Evolutionary conservation across 306 rosid genomes (phyloP), one percentile per base, ranked within the genome.

Genomic region (Hippophae rhamnoides): DNA sequence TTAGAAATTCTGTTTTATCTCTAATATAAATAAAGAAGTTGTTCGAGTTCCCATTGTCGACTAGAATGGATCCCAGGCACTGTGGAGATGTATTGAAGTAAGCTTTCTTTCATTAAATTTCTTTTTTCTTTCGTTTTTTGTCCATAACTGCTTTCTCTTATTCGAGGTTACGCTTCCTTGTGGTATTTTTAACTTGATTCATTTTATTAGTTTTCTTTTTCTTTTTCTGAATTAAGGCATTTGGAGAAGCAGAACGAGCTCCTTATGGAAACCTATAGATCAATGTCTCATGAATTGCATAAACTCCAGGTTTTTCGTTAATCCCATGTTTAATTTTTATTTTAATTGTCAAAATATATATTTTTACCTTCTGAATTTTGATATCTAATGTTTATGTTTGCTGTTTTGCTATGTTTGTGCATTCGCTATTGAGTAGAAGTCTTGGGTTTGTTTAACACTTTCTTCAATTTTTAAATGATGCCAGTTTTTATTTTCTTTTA

Each of bases 231-330:
- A 47, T 60, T 31, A 55, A 74, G 82, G 71, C 86, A 77, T 74
- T 74, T 77, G 80, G 86, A 77, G 73, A 81, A 72, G 73, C 86
- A 77, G 70, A 72, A 48, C 9, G 86, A 81, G 71, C 66, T 81
- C 27, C 78, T 77, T 2, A 73, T 42, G 62, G 77, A 81, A 14
- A 27, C 82, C 53, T 53, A 74, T 42, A 66, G 68, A 77, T 64
- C 80, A 61, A 72, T 74, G 76, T 54, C 75, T 0, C 67, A 77
- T 38, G 86, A 77, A 77, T 59, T 77, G 73, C 79, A 72, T 61
- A 72, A 61, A 38, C 78, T 81, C 58, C 75, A 70, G 82, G 86
- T 81, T 54, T n/a, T 13, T 13, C 47, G 8, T 42, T 10, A 5
- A 10, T 9, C 54, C 42, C 9, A 12, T 11, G 25, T 42, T 23